Evolutionary conservation across 768 basidiomycete species (phyloP).

Genomic region (Leccinum imitatum): DNA sequence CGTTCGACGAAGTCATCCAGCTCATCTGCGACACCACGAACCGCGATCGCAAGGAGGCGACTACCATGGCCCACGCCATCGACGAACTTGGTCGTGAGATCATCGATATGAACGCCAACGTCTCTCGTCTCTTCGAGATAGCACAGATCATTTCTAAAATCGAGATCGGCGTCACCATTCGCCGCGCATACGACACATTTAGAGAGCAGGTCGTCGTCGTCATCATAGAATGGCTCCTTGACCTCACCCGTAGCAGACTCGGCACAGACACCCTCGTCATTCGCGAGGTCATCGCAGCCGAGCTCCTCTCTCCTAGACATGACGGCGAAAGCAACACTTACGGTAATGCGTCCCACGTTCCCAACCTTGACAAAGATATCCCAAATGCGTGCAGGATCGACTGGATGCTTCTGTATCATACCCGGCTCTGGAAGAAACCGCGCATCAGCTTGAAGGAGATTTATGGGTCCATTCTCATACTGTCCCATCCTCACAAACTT

Average conservation of each 20-base stretch:
- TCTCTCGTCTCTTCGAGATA: conserved; percentile 63
- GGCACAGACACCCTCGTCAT: conserved; percentile 66
- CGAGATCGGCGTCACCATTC: conserved; percentile 88
- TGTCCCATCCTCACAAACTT: conserved; percentile 73
- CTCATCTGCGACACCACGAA: conserved; percentile 58
- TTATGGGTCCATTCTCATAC: conserved; percentile 69
- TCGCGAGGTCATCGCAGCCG: conserved; percentile 69
- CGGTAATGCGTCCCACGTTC: conserved; percentile 36
- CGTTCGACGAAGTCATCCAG: conserved; percentile 81
- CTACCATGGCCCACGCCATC: conserved; percentile 53
- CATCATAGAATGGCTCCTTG: conserved; percentile 83
- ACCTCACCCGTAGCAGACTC: conserved; percentile 71
- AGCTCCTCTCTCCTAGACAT: conserved; percentile 62
- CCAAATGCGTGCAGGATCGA: conserved; percentile 64
- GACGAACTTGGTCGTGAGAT: conserved; percentile 83
- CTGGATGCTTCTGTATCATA: conserved; percentile 77
- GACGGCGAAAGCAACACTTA: conserved; percentile 46
- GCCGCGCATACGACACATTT: conserved; percentile 84
- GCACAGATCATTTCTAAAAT: conserved; percentile 81
- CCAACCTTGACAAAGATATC: conserved; percentile 40
- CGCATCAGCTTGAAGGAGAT: conserved; percentile 79
- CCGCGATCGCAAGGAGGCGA: conserved; percentile 56
- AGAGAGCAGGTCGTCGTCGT: conserved; percentile 82
- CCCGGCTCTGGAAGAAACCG: conserved; percentile 82
- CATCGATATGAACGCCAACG: conserved; percentile 65